Conservation (phyloP, 768 basidiomycete species). For the Mrakia hoshinonis region DNA sequence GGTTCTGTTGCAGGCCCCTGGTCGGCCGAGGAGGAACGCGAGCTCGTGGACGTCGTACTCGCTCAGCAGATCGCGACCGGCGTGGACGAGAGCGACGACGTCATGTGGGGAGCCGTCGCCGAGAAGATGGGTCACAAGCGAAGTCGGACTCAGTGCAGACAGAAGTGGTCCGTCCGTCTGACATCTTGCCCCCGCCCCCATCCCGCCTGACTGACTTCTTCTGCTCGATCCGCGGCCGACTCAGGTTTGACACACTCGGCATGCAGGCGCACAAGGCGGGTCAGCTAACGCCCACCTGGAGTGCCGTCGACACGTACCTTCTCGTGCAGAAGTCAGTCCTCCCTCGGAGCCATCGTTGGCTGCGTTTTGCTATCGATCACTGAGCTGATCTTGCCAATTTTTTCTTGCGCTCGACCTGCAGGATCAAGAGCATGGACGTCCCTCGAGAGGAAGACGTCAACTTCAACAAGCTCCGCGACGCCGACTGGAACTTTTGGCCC, state of each 20-base stretch:
- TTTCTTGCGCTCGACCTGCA: constrained; percentile 35
- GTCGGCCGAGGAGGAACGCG: constrained; percentile 70
- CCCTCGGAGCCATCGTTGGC: no score
- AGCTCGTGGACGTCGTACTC: constrained; percentile 62
- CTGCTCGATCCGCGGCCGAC: not conserved
- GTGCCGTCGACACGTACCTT: constrained; percentile 57
- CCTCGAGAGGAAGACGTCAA: constrained; percentile 74
- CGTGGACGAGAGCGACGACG: constrained; percentile 62
- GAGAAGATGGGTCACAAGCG: constrained; percentile 67
- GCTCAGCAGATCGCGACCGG: constrained; percentile 52
- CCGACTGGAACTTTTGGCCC: constrained; percentile 48
- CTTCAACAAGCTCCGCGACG: constrained; percentile 67
- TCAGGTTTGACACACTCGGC: not conserved
- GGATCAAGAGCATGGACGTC: constrained; percentile 65
- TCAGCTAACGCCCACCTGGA: constrained; percentile 53
- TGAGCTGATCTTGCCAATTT: no score
- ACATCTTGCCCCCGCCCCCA: not conserved
- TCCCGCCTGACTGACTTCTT: not conserved
- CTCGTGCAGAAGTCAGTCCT: constrained; percentile 70
- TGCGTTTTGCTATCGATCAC: not conserved
- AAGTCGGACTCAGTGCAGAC: constrained; percentile 73
- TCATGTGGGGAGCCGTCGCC: constrained; percentile 73
- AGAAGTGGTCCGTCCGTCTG: constrained; percentile 65
- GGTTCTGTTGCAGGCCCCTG: constrained; percentile 50
- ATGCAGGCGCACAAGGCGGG: constrained; percentile 54